Evolutionary conservation across 2,329 filamentous ascomycete genomes (phyloP), one percentile per base, ranked within the genome.

Genomic region (Neonectria sp.): DNA sequence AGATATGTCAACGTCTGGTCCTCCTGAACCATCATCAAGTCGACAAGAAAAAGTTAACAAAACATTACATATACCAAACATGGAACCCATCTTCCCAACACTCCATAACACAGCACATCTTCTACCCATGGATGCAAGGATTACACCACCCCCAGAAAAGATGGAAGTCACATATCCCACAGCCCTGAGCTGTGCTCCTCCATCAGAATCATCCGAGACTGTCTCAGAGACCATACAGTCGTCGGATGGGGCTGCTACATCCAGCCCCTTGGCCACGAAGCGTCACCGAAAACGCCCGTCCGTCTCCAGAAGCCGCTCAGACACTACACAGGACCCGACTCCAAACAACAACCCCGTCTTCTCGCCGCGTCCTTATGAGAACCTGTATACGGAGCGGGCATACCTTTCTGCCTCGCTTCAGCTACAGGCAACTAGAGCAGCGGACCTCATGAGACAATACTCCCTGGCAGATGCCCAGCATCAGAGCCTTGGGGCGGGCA

Each of bases 361-460:
- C 51, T 75, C 79, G 3, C 82, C 81, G 2, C 80, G 84, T 2
- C 74, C 82, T 0, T 80, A 85, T 55, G 79, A 82, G 21, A 81
- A 82, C 6, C 78, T 88, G 4, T 80, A 83, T 60, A 75, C 76
- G 4, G 87, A 90, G 70, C 79, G 81, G 13, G 76, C 81, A 7
- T 88, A 88, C 65, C 82, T 89, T 21, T 63, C 81, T 2, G 67
- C 76, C 21, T 76, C 75, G 11, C 80, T 89, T 0, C 80, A 84
- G 27, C 72, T 77, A 6, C 82, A 86, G 58, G 82, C 82, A 40
- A 51, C 65, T 6, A 79, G 79, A 7, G 79, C 83, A 0, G 74
- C 76, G 0, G 75, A 80, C 0, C 75, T 88, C 7, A 80, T 85
- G 33, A 72, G 74, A 11, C 77, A 77, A 31, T 82, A 87, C 25